Conservation (phyloP, 768 basidiomycete genomes). For the Xerocomus potaroensis region DNA sequence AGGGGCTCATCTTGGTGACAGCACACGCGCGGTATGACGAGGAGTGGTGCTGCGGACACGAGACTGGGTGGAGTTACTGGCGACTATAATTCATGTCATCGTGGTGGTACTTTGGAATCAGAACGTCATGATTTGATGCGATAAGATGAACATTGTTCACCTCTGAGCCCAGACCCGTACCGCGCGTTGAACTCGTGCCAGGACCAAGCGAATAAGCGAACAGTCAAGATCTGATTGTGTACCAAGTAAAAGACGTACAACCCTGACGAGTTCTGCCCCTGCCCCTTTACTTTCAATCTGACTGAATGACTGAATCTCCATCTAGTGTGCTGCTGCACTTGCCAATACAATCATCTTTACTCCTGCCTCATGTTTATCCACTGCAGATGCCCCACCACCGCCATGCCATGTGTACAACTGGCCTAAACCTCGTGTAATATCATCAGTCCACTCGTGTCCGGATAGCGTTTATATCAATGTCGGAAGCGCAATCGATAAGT, state of each 20-base stretch:
- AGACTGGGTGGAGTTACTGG: slow-evolving; percentile 4
- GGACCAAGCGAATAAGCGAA: slow-evolving; percentile 5
- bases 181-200: slow-evolving; percentile 20
- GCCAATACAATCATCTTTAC: slow-evolving; percentile 5
- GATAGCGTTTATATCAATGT: slow-evolving; percentile 25
- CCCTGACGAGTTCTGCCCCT: not conserved
- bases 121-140: slow-evolving; percentile 22
- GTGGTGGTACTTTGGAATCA: slow-evolving; percentile 7
- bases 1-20: slow-evolving; percentile 6
- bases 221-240: not conserved
- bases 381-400: slow-evolving; percentile 10
- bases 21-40: slow-evolving; percentile 13
- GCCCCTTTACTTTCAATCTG: slow-evolving; percentile 12
- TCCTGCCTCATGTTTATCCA: slow-evolving; percentile 26
- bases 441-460: slow-evolving; percentile 9
- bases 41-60: not conserved
- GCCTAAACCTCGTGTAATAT: slow-evolving; percentile 27
- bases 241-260: slow-evolving; percentile 16
- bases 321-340: not conserved
- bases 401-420: slow-evolving; percentile 26
- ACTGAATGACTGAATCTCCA: slow-evolving; percentile 1
- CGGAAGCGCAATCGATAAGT: slow-evolving; percentile 14
- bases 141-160: slow-evolving; percentile 23
- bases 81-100: not conserved
- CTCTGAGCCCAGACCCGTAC: too few species aligned